phyloP scores from a whole-genome alignment of 78 protist genomes.

The Dictyostelium discoideum region DNA sequence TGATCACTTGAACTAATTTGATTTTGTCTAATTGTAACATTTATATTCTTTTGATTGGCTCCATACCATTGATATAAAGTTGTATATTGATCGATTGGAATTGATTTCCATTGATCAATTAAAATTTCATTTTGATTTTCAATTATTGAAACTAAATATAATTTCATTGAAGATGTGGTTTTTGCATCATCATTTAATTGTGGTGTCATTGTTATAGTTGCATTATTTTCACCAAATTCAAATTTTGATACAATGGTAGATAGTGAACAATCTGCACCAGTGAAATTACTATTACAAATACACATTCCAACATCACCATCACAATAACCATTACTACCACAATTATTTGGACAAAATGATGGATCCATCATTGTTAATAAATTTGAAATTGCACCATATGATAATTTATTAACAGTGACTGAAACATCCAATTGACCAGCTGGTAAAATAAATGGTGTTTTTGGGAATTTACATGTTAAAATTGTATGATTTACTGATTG shows the following conservation, averaged over 20 bases:
- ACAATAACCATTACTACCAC: neutral
- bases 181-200: neutral
- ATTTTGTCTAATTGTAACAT: neutral
- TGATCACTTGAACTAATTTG: neutral
- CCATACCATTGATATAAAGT: neutral
- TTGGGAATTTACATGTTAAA: slow-evolving; percentile 8
- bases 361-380: slow-evolving; percentile 1
- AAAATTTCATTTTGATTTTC: neutral
- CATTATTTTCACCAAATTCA: neutral
- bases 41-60: neutral
- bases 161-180: neutral
- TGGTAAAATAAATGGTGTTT: slow-evolving; percentile 10
- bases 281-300: neutral
- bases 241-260: neutral
- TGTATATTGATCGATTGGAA: neutral
- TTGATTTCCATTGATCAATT: neutral
- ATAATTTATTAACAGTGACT: neutral
- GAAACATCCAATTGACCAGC: neutral
- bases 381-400: neutral
- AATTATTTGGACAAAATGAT: neutral
- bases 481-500: neutral
- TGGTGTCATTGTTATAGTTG: neutral
- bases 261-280: slow-evolving; percentile 6
- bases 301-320: neutral
- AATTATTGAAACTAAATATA: neutral